Evolutionary conservation across 2,329 filamentous ascomycete genomes (phyloP), one percentile per base, ranked within the genome.

Genomic region (Xylariaceae sp.): DNA sequence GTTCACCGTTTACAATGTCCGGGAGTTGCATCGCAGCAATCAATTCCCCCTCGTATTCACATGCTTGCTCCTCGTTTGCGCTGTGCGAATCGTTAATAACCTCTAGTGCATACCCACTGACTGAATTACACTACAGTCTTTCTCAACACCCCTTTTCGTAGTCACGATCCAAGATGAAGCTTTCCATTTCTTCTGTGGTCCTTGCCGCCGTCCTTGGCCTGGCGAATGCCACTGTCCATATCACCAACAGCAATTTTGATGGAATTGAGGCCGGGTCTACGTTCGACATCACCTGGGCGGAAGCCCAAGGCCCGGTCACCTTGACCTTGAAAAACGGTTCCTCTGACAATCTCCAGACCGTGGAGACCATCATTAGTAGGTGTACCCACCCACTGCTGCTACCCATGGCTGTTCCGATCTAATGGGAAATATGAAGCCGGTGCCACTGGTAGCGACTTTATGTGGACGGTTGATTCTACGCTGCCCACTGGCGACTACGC

Each of bases 261-360:
- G 58, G 50, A 30, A 66, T 78, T 51, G 41, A 56, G 40, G 68
- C 70, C 53, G 74, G 72, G 57, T 29, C 67, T 63, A 63, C 74
- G 48, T 78, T 77, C 65, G 70, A 66, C 51, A 67, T 79, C 54
- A 75, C 65, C 48, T 79, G 76, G 76, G 32, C 56, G 47, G 68
- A 67, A 26, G 72, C 70, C 32, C 49, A 56, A 3, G 74, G 74
- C 37, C 67, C 72, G 12, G 75, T 77, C 55, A 75, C 71, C 53
- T 65, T 79, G 48, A 65, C 53, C 16, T 64, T 79, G 47, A 69
- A 73, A 66, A 65, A 66, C 26, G 76, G 76, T 42, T 34, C 64
- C n/a, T 42, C 62, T 9, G 56, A 49, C 36, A 57, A 72, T 64
- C 70, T 79, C 37, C 48, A 67, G 41, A 61, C 62, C 36, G 69